Evolutionary conservation across 2,329 filamentous ascomycete species (phyloP).

Genomic region (Arthrinium phaeospermum): DNA sequence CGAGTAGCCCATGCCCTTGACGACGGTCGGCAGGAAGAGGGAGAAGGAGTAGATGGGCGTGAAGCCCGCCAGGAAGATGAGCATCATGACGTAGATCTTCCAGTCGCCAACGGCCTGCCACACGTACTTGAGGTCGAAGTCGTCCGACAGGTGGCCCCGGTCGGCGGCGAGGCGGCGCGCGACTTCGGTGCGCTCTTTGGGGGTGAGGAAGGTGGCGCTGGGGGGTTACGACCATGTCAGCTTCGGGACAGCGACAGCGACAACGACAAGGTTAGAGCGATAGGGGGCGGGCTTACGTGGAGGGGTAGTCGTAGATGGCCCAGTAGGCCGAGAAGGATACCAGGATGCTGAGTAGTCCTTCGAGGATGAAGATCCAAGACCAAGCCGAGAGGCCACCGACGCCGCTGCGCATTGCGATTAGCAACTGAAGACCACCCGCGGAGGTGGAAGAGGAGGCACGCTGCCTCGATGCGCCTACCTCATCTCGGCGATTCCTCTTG

Average conservation of each 20-base stretch:
- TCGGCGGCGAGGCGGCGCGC: constrained; percentile 47
- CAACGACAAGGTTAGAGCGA: no score
- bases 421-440: neutral
- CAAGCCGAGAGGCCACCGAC: constrained; percentile 57
- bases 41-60: constrained; percentile 65
- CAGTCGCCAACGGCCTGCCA: constrained; percentile 64
- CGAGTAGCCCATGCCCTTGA: constrained; percentile 57
- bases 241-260: no score
- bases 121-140: constrained; percentile 61
- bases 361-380: constrained; percentile 82
- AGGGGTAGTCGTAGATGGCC: constrained; percentile 65
- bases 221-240: constrained; percentile 62
- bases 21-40: constrained; percentile 66
- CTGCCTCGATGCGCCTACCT: constrained; percentile 30
- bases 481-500: constrained; percentile 55
- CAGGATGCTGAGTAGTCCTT: constrained; percentile 57
- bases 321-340: constrained; percentile 57
- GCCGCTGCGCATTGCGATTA: neutral
- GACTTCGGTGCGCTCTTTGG: constrained; percentile 50
- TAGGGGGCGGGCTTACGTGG: constrained; percentile 31
- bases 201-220: constrained; percentile 52
- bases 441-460: neutral
- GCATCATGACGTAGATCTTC: constrained; percentile 60
- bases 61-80: constrained; percentile 67
- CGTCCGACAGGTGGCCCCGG: constrained; percentile 61